Evolutionary conservation across 352 stramenopile genomes (phyloP), one percentile per base, ranked within the genome.

Genomic region (Globisporangium megalacanthum): DNA sequence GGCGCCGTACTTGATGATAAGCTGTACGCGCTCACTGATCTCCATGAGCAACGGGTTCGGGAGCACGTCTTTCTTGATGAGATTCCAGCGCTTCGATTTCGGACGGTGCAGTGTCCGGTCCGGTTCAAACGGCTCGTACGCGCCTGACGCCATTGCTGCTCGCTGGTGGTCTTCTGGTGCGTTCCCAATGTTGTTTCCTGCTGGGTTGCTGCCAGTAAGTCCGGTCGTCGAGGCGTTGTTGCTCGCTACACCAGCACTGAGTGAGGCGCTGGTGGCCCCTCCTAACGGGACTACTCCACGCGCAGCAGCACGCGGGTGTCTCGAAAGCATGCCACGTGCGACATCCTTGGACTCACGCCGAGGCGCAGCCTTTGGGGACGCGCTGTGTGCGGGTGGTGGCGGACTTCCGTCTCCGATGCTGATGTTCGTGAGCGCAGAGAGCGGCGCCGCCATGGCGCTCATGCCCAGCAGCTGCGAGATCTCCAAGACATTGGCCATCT

Each of bases 1-100:
- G 11, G 22, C 6, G 41, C 60, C 72, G 15, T 63, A 89, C 79
- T 79, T 55, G 64, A 89, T 89, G 56, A 88, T 87, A 33, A 83
- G 67, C 29, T 84, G 63, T 20, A 89, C 70, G 50, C 83, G 83
- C 10, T 76, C 75, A 36, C 70, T 86, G 54, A 89, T 55, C 36
- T 75, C 76, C 70, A 83, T 75, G 41, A 89, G 66, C 39, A 70
- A 65, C 10, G 79, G 77, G 52, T 73, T 85, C 13, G 77, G 60
- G 2, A 72, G 31, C 36, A 79, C 63, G 29, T 67, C 61, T 10
- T 67, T 64, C 45, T 55, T 55, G 45, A 67, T 64, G 49, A 64
- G 49, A 20, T 52, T 60, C 61, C 61, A 67, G 22, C 57, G 29
- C 37, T 33, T 49, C 10, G 57, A 63, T 9, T 47, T 50, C 13